Evolutionary conservation across 768 basidiomycete species (phyloP), one percentile per base, ranked within the genome.

Genomic region (Lactarius tabidus): DNA sequence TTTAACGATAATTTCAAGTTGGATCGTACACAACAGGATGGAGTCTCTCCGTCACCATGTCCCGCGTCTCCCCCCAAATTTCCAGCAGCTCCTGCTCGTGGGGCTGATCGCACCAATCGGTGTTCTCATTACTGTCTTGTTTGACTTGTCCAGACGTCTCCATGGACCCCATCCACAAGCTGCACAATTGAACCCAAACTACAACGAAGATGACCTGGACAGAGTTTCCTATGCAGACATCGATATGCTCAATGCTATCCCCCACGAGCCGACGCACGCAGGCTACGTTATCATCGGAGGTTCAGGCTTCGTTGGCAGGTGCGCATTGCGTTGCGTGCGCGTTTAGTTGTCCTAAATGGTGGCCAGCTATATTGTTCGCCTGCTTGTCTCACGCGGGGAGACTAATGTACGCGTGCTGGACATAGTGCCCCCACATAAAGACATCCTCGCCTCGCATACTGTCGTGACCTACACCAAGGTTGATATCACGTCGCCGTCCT

Each of bases 371-470:
- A 70, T 78, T 33, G 72, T 75, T 31, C 73, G 73, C 20, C 64
- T 78, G 6, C 71, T 78, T 18, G 59, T 78, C n/a, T 70, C 75
- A 33, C 73, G 76, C 36, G 77, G 76, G 0, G 77, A 77, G 64
- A 74, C 70, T 1, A 72, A 72, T 45, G 74, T 77, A 39, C 70
- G 75, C 35, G 71, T 77, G 38, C 54, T 78, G 20, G 77, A 78
- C 65, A 54, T 76, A 20, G 68, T 67, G 36, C 74, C 75, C 6
- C 75, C 75, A 15, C 66, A 68, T 2, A 7, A 65, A 15, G 68
- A 70, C 8, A 33, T 75, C 18, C 41, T 41, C 31, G 58, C 67
- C 4, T 69, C 72, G 3, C 60, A 76, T 56, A 69, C 74, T 1
- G 64, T 74, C 6, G 72, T 78, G 38, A 72, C 73, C 0, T 77